These are phyloP conservation scores for Russula dissimulans DNA, from an alignment of 768 basidiomycete genomes.

Conservation along the genomic window DNA sequence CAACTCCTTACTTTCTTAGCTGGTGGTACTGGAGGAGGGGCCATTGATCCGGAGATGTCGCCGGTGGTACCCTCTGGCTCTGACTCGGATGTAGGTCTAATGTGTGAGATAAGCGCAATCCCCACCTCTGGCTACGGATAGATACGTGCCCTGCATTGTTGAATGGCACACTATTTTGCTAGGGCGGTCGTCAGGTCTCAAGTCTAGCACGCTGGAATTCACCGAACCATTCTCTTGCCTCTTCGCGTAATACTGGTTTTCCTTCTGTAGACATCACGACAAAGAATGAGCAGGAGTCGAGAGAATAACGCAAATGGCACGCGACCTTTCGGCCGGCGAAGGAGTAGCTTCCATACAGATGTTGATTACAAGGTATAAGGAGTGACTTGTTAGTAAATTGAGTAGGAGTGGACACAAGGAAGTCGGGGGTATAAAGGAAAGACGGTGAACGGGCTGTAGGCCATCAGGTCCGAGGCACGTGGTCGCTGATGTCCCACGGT, in stretches of 20 bases:
- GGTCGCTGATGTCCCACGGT: neutral
- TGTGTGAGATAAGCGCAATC: neutral
- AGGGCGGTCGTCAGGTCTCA: neutral
- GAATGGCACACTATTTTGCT: neutral
- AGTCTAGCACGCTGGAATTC: neutral
- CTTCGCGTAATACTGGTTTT: neutral
- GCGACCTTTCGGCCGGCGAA: constrained; percentile 15
- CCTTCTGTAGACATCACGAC: neutral
- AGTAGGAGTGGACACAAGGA: neutral
- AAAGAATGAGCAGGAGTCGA: neutral
- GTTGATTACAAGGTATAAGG: constrained; percentile 8
- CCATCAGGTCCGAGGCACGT: neutral
- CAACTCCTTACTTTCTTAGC: constrained; percentile 7
- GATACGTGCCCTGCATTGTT: constrained; percentile 8
- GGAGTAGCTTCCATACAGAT: constrained; percentile 7
- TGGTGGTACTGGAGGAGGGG: constrained; percentile 9
- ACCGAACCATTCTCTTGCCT: constrained; percentile 10
- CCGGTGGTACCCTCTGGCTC: constrained; percentile 1
- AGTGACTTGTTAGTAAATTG: neutral
- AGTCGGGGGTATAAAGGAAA: neutral
- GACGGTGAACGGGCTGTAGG: neutral
- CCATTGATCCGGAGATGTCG: neutral
- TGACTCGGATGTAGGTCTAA: constrained; percentile 7
- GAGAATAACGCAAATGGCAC: neutral
- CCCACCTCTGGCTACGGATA: neutral